Percentiles rank a stretch among this genome's conserved stretches.
These are phyloP conservation scores for Trichoderma citrinoviride DNA, from an alignment of 2,329 filamentous ascomycete species.

Conservation along the genomic window DNA sequence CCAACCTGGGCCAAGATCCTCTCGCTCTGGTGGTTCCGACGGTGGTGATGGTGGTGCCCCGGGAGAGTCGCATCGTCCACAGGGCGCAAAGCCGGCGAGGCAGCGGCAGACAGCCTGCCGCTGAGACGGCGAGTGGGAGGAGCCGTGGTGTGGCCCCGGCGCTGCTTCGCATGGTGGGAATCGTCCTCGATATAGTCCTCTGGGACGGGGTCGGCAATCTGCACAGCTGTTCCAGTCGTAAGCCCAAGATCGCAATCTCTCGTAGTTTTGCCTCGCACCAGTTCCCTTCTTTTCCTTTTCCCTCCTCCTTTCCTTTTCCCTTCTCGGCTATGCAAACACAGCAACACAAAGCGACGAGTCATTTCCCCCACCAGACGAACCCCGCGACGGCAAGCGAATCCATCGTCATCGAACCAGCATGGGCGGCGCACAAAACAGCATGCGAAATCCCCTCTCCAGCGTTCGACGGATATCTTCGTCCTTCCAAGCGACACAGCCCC, in stretches of 20 bases:
- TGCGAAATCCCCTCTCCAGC: not conserved
- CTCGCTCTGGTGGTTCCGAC: conserved; percentile 46
- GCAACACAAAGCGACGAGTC: not conserved
- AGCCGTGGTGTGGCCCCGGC: conserved; percentile 33
- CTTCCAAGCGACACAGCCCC: not conserved
- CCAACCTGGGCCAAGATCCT: conserved; percentile 70
- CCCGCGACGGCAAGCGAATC: conserved; percentile 6
- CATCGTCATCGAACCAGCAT: not conserved
- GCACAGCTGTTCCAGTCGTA: conserved; percentile 44
- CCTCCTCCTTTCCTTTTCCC: not conserved
- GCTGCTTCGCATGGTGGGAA: conserved; percentile 31
- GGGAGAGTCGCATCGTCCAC: conserved; percentile 32
- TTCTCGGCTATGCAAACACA: conserved; percentile 2
- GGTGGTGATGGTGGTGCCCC: conserved; percentile 29
- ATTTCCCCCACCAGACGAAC: conserved; percentile 1
- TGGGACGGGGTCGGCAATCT: conserved; percentile 53
- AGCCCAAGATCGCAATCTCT: not conserved
- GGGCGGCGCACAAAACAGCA: conserved; percentile 3
- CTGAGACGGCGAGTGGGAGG: conserved; percentile 34
- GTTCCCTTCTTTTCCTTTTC: not conserved
- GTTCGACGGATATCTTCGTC: not conserved
- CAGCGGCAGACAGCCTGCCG: conserved; percentile 42
- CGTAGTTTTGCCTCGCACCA: not conserved
- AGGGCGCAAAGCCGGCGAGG: conserved; percentile 32
- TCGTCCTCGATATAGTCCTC: conserved; percentile 37